These are phyloP conservation scores for Phytopythium helicoides DNA, from an alignment of 352 stramenopile species.

Conservation along the genomic window DNA sequence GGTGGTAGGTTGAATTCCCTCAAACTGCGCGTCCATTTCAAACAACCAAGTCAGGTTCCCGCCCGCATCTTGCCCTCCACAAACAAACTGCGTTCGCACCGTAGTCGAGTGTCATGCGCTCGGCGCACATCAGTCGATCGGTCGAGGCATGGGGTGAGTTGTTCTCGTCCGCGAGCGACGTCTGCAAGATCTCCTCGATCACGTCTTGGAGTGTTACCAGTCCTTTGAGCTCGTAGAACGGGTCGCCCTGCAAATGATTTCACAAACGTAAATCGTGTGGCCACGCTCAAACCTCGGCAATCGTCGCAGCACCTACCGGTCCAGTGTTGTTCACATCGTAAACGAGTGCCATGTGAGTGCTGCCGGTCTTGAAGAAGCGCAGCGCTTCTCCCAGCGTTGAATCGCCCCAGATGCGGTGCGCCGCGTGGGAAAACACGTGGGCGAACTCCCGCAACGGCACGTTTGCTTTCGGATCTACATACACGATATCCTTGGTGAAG, in stretches of 20 bases:
- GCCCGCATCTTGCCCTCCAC: too few relatives aligned
- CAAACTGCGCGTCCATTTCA: too few relatives aligned
- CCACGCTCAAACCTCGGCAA: slow-evolving; percentile 20
- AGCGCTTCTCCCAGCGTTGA: slow-evolving; percentile 64
- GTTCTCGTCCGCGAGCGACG: slow-evolving; percentile 96
- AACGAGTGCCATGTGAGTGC: slow-evolving; percentile 66
- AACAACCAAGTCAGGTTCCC: too few relatives aligned
- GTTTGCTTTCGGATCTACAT: slow-evolving; percentile 64
- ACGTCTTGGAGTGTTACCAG: slow-evolving; percentile 99
- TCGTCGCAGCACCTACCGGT: slow-evolving; percentile 53
- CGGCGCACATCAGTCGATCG: slow-evolving; percentile 46
- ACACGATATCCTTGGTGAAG: slow-evolving; percentile 93
- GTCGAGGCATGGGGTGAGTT: slow-evolving; percentile 57
- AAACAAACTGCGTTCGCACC: slow-evolving; percentile 22
- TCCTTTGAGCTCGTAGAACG: slow-evolving; percentile 96
- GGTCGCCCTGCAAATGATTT: slow-evolving; percentile 62
- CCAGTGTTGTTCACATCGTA: slow-evolving; percentile 81
- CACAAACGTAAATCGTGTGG: not conserved
- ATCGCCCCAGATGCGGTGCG: slow-evolving; percentile 69
- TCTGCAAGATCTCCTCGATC: slow-evolving; percentile 96
- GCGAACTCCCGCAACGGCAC: slow-evolving; percentile 90
- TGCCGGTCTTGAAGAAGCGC: slow-evolving; percentile 75
- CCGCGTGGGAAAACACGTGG: slow-evolving; percentile 74
- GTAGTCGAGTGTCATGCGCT: slow-evolving; percentile 60
- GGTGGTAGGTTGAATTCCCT: too few relatives aligned